These are phyloP conservation scores for Aspergillus leporis DNA, from an alignment of 495 filamentous ascomycete species.

Conservation along the genomic window DNA sequence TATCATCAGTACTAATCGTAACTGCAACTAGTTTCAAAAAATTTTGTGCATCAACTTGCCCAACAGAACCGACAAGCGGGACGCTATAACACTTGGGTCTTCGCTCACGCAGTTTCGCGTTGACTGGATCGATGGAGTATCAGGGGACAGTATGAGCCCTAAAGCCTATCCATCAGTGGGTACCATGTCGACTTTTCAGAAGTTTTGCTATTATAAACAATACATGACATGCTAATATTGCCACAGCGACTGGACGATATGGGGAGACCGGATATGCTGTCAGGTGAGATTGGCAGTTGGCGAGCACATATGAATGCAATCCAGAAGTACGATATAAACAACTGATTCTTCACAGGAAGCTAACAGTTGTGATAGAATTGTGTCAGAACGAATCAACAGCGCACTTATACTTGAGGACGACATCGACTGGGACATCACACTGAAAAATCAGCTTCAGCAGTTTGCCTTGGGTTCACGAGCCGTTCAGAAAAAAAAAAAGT, in stretches of 20 bases:
- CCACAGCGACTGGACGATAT: not conserved
- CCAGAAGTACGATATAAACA: not conserved
- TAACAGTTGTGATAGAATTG: not conserved
- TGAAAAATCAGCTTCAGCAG: slow-evolving; percentile 49
- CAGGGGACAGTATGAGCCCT: not conserved
- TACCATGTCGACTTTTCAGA: not conserved
- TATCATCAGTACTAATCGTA: not conserved
- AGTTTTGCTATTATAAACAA: not conserved
- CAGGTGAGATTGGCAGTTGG: not conserved
- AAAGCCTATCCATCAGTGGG: not conserved
- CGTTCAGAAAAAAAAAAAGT: slow-evolving; percentile 13
- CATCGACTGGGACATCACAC: slow-evolving; percentile 50
- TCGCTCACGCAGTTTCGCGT: not conserved
- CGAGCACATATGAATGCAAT: slow-evolving; percentile 1
- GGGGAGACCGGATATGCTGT: not conserved
- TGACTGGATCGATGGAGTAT: not conserved
- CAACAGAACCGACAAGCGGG: not conserved
- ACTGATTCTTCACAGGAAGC: not conserved
- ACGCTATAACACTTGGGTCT: not conserved
- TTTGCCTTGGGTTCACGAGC: slow-evolving; percentile 25
- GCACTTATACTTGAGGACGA: slow-evolving; percentile 51
- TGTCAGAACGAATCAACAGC: not conserved
- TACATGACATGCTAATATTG: not conserved
- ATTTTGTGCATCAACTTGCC: not conserved
- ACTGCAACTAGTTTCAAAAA: not conserved